Base-by-base conservation (phyloP, 2,329 filamentous ascomycete species). In the Paecilomyces sp. region DNA sequence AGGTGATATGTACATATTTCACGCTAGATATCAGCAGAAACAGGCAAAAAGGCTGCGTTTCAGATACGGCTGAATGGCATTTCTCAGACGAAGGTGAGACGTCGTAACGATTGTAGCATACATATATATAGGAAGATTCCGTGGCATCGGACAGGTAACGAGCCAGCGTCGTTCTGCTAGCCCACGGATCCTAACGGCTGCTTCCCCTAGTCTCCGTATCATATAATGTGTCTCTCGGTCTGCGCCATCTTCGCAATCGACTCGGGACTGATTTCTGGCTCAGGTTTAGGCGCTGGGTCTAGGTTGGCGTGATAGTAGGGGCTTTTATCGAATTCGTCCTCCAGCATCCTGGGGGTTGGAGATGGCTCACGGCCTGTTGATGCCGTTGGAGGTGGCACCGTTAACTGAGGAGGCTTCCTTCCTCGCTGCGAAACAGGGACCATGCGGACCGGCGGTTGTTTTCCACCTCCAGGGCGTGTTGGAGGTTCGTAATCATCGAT, bases 401-500 rank as follows among this genome's bases (percentile, higher is more conserved):
- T 22, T 47, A 47, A 3, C 41, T 47, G 41, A 47, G n/a, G 41
- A 8, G 41, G 41, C 18, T 15, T 18, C 15, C 36, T 5, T 18
- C 18, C 15, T 9, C n/a, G 41, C 18, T 15, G 1, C n/a, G n/a
- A n/a, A 18, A 8, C n/a, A 18, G 41, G 41, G 13, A 47, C 41
- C 41, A 47, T 47, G 13, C 41, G n/a, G 41, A 47, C 41, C 22
- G n/a, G 15, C 41, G 41, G n/a, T 15, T 22, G 41, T n/a, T 22
- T 47, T 47, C 8, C 15, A 8, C 3, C 13, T 3, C 41, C 41
- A n/a, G 41, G 41, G 18, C n/a, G 41, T 47, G 41, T n/a, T 47
- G 41, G n/a, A 6, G 58, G 58, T 28, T 58, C 61, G n/a, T 60
- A 62, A 15, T 60, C 54, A 6, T 62, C 61, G 52, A 61, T 61